Evolutionary conservation across 257 asterid genomes (phyloP), one percentile per base, ranked within the genome.

Genomic region (Salvia miltiorrhiza): DNA sequence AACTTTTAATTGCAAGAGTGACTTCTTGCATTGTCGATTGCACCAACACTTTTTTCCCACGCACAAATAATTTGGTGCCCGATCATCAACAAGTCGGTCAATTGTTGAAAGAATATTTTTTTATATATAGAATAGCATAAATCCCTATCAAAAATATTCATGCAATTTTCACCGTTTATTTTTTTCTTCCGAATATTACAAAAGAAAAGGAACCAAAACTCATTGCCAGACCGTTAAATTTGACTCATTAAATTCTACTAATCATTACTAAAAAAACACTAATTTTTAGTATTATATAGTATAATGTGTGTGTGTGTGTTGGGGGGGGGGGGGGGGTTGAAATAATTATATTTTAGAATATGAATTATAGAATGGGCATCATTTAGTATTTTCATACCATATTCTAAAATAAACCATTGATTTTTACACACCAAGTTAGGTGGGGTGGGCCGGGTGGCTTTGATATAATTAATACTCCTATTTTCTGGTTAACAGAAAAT

Each of bases 61-160:
- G 65, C 59, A 72, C 50, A 40, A 72, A 72, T 32, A 64, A 52
- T 48, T 20, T 53, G 77, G 55, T 19, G 35, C 23, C 58, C 70
- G 37, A 39, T 20, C 59, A 32, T 52, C 70, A 63, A 47, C 70
- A 3, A 52, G 49, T 63, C 50, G 58, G 30, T 63, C 71, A 52
- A 65, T 59, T 56, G 56, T 73, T 73, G 47, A 65, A 33, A 68
- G 77, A 54, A 73, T 63, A 63, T 9, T 55, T 64, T 55, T 45
- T 69, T 17, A 7, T 16, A 33, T 47, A 7, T 48, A 39, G 60
- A 54, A 64, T 41, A 39, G 71, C 37, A 73, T 63, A 52, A 63
- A 26, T 72, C 13, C 21, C 11, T 37, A 20, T 52, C 28, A 3
- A 21, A 54, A 43, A 54, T 63, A 50, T 62, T 20, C 37, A 32